Evolutionary conservation across 2,329 filamentous ascomycete species (phyloP).

Genomic region (Trichophyton schoenleinii): DNA sequence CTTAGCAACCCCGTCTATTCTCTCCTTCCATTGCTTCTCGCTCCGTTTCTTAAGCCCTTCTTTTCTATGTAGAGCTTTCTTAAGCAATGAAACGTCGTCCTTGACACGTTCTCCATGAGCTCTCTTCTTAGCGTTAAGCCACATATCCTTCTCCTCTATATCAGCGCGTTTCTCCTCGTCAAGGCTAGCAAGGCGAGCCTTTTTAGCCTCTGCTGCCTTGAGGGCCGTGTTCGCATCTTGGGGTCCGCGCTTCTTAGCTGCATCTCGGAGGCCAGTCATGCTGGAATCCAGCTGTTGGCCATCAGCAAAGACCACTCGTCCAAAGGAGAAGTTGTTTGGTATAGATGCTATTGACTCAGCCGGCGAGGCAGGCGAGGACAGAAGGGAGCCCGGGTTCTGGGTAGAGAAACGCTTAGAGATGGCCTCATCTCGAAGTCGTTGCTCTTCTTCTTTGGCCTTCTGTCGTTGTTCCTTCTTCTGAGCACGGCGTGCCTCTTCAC

Average conservation of each 20-base stretch:
- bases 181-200: conserved; percentile 61
- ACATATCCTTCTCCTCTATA: conserved; percentile 84
- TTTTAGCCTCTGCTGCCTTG: conserved; percentile 74
- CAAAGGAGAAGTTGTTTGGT: conserved; percentile 70
- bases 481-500: conserved; percentile 72
- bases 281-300: conserved; percentile 67
- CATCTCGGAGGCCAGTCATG: conserved; percentile 48
- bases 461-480: conserved; percentile 77
- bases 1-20: conserved; percentile 59
- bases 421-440: conserved; percentile 46
- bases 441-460: conserved; percentile 68
- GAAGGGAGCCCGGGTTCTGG: conserved; percentile 47
- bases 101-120: conserved; percentile 80
- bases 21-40: conserved; percentile 72
- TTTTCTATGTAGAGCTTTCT: conserved; percentile 91
- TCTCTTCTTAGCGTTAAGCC: conserved; percentile 80
- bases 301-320: conserved; percentile 79
- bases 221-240: conserved; percentile 77
- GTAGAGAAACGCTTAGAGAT: conserved; percentile 44
- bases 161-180: conserved; percentile 71
- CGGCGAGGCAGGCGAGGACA: conserved; percentile 43
- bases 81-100: conserved; percentile 74
- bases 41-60: conserved; percentile 83
- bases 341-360: conserved; percentile 26
- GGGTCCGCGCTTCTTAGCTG: conserved; percentile 66